These are phyloP conservation scores for Capronia epimyces DNA, from an alignment of 2,329 filamentous ascomycete species.

Conservation along the genomic window DNA sequence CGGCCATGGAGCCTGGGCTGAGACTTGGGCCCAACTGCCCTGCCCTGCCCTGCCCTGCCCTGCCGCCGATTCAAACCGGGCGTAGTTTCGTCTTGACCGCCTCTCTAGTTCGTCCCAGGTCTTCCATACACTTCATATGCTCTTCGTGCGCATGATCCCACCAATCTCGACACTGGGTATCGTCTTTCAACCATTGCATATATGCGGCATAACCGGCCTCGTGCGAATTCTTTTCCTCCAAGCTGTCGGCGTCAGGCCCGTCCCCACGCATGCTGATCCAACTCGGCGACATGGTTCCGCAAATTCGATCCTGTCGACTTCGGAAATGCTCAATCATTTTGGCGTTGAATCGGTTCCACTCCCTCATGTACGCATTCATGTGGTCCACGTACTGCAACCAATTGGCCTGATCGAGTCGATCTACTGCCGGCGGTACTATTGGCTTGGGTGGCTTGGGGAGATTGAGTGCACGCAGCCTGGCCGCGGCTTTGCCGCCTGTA, in stretches of 20 bases:
- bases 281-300: slow-evolving; percentile 40
- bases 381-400: slow-evolving; percentile 50
- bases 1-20: too few relatives aligned
- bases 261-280: slow-evolving; percentile 51
- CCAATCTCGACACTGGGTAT: slow-evolving; percentile 42
- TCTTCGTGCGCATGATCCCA: slow-evolving; percentile 46
- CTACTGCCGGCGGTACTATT: slow-evolving; percentile 38
- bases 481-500: slow-evolving; percentile 38
- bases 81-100: slow-evolving; percentile 15
- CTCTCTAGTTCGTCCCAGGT: slow-evolving; percentile 37
- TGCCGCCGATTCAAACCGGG: slow-evolving; percentile 5
- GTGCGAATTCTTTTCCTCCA: slow-evolving; percentile 14
- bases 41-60: too few relatives aligned
- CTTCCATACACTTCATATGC: slow-evolving; percentile 41
- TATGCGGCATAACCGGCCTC: slow-evolving; percentile 44
- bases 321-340: slow-evolving; percentile 54
- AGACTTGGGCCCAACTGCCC: too few relatives aligned
- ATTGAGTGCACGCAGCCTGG: slow-evolving; percentile 33
- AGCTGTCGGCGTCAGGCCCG: slow-evolving; percentile 22
- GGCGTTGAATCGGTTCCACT: slow-evolving; percentile 53
- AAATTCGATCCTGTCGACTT: slow-evolving; percentile 45
- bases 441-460: slow-evolving; percentile 50
- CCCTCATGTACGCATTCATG: slow-evolving; percentile 52
- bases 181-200: slow-evolving; percentile 43
- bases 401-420: slow-evolving; percentile 41